Percentiles rank a stretch among this genome's conserved stretches.
Evolutionary conservation across 495 filamentous ascomycete species (phyloP).

Genomic region (Trichoderma parareesei): DNA sequence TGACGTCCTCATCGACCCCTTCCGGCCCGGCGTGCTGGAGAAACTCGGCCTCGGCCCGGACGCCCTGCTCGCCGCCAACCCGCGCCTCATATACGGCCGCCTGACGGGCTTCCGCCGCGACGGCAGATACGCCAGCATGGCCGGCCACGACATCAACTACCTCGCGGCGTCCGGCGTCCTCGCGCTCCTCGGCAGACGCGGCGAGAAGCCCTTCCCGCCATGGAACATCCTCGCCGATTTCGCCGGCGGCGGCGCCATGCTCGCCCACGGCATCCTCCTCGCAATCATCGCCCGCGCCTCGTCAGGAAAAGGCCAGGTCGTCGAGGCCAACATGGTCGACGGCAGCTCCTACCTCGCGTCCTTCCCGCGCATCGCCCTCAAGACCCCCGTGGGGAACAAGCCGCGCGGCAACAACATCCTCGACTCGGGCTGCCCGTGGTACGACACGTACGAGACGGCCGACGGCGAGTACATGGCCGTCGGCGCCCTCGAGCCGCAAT

Average conservation of each 20-base stretch:
- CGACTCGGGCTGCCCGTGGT: constrained; percentile 80
- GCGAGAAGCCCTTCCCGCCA: constrained; percentile 66
- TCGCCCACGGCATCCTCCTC: constrained; percentile 61
- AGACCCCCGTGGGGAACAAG: constrained; percentile 49
- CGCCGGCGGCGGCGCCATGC: constrained; percentile 76
- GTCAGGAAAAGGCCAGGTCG: constrained; percentile 71
- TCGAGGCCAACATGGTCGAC: constrained; percentile 96
- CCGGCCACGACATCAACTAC: constrained; percentile 98
- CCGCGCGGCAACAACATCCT: constrained; percentile 68
- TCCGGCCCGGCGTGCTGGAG: constrained; percentile 83
- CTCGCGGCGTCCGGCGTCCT: constrained; percentile 80
- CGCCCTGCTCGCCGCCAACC: constrained; percentile 55
- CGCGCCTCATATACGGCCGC: constrained; percentile 71
- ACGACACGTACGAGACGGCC: constrained; percentile 77
- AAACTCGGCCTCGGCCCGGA: constrained; percentile 67
- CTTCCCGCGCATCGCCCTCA: constrained; percentile 58
- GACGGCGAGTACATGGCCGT: constrained; percentile 84
- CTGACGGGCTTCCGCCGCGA: constrained; percentile 86
- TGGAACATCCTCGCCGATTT: constrained; percentile 85
- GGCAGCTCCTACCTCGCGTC: constrained; percentile 69
- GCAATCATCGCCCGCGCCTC: constrained; percentile 47
- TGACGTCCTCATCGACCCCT: constrained; percentile 88
- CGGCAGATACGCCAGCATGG: constrained; percentile 78
- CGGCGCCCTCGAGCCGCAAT: constrained; percentile 80
- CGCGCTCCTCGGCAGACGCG: constrained; percentile 60